These are phyloP conservation scores for Fonticula alba DNA, from an alignment of 78 protist species.

Conservation along the genomic window DNA sequence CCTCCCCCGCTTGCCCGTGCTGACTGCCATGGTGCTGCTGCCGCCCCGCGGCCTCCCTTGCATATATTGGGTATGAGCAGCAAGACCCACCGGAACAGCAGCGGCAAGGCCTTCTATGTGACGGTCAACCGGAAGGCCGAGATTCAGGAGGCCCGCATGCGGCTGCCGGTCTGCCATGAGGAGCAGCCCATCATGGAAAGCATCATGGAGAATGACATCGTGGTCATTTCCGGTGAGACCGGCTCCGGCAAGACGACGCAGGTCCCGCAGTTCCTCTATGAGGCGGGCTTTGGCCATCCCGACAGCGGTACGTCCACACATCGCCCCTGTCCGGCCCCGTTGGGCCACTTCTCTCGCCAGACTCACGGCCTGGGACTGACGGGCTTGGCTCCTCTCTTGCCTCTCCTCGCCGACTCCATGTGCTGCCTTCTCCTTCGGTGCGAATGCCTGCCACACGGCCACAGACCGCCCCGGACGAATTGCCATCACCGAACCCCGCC, in stretches of 20 bases:
- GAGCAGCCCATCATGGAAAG: slow-evolving; percentile 73
- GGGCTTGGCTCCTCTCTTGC: neutral
- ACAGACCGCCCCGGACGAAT: slow-evolving; percentile 49
- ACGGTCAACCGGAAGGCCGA: neutral
- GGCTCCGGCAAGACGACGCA: slow-evolving; percentile 85
- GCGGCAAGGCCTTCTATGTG: slow-evolving; percentile 4
- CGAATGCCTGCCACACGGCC: neutral
- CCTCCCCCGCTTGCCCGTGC: no score
- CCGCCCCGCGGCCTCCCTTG: no score
- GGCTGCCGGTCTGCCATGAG: slow-evolving; percentile 46
- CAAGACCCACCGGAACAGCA: no score
- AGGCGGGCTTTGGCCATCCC: slow-evolving; percentile 61
- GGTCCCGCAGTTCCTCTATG: slow-evolving; percentile 81
- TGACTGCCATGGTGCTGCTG: no score
- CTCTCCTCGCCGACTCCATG: neutral
- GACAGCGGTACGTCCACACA: neutral
- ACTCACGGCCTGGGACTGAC: neutral
- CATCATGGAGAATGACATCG: slow-evolving; percentile 42
- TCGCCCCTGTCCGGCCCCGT: neutral
- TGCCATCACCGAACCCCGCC: slow-evolving; percentile 96
- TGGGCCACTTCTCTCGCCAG: neutral
- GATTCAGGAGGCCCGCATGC: slow-evolving; percentile 1
- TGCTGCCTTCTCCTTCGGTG: neutral
- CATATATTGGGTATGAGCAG: no score
- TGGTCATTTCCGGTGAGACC: slow-evolving; percentile 69